Evolutionary conservation across 202 grass and related monocot genomes (phyloP).

Genomic region (Musa balbisiana): DNA sequence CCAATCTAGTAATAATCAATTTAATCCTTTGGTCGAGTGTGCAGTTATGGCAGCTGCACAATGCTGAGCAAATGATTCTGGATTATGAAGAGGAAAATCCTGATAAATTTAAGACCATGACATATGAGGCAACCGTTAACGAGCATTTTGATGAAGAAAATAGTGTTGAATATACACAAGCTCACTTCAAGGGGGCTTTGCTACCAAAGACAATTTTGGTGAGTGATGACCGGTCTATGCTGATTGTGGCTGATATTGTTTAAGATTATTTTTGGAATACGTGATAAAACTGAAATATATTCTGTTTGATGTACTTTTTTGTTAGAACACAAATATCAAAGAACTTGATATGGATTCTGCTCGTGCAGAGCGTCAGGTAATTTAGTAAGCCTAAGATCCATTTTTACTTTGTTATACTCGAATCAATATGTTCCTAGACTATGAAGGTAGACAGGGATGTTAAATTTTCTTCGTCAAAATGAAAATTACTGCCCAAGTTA

Average conservation of each 20-base stretch:
- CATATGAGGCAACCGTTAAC: constrained; percentile 65
- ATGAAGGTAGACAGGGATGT: too few relatives aligned
- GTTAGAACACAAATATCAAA: constrained; percentile 56
- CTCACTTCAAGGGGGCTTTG: constrained; percentile 45
- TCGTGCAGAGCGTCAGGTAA: constrained; percentile 72
- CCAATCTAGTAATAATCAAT: constrained; percentile 6
- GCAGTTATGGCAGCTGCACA: constrained; percentile 91
- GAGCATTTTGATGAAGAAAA: constrained; percentile 54
- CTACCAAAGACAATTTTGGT: constrained; percentile 85
- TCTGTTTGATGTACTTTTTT: constrained; percentile 23
- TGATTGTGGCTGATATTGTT: constrained; percentile 18
- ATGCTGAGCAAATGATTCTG: constrained; percentile 95
- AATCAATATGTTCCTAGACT: too few relatives aligned
- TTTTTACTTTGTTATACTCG: not conserved
- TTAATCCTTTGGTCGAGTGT: not conserved
- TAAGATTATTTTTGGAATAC: constrained; percentile 3
- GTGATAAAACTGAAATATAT: not conserved
- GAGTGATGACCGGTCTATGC: constrained; percentile 3
- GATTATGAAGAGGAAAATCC: constrained; percentile 93
- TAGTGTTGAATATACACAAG: constrained; percentile 69
- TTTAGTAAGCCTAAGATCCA: constrained; percentile 9
- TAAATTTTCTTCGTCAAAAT: too few relatives aligned
- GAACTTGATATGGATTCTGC: constrained; percentile 82
- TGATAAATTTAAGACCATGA: constrained; percentile 67
- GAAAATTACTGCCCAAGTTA: too few relatives aligned